Conservation (phyloP, 2,329 filamentous ascomycete species). For the Thielaviopsis cerberus region DNA sequence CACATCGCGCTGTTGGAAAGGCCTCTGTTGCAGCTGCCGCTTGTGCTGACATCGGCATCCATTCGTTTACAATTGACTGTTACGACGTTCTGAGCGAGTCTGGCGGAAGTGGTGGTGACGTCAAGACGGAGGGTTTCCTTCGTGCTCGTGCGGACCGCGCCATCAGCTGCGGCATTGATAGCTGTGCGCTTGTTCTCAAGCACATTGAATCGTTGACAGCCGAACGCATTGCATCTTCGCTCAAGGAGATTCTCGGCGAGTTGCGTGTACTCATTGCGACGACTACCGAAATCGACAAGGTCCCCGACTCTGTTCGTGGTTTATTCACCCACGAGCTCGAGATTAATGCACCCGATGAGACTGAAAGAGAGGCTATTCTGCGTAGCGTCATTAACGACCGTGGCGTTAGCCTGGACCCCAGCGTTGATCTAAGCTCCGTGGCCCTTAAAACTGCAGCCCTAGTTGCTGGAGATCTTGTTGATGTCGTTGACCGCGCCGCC, state of each 20-base stretch:
- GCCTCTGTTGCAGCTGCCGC: slow-evolving; percentile 57
- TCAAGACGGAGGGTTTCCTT: slow-evolving; percentile 83
- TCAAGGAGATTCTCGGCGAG: slow-evolving; percentile 68
- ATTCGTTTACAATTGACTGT: slow-evolving; percentile 73
- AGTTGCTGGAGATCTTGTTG: slow-evolving; percentile 82
- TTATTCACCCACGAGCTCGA: slow-evolving; percentile 93
- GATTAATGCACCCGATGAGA: slow-evolving; percentile 80
- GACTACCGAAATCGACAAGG: slow-evolving; percentile 85
- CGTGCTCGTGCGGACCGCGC: slow-evolving; percentile 76
- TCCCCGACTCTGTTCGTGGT: slow-evolving; percentile 74
- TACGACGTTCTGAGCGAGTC: slow-evolving; percentile 92
- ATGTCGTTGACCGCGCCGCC: slow-evolving; percentile 79
- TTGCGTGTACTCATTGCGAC: slow-evolving; percentile 77
- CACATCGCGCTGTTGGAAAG: slow-evolving; percentile 86
- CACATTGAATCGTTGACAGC: slow-evolving; percentile 84
- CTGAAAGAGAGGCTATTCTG: slow-evolving; percentile 75
- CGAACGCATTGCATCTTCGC: slow-evolving; percentile 68
- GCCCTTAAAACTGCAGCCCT: slow-evolving; percentile 90
- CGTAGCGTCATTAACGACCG: slow-evolving; percentile 58
- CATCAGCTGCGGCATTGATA: slow-evolving; percentile 68
- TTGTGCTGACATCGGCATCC: slow-evolving; percentile 74
- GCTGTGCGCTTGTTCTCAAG: slow-evolving; percentile 66
- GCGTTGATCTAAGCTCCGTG: slow-evolving; percentile 67
- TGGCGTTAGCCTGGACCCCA: slow-evolving; percentile 57
- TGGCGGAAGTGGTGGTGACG: slow-evolving; percentile 38